Conservation (phyloP, 202 grass and related monocot genomes). For the Carex arenaria region DNA sequence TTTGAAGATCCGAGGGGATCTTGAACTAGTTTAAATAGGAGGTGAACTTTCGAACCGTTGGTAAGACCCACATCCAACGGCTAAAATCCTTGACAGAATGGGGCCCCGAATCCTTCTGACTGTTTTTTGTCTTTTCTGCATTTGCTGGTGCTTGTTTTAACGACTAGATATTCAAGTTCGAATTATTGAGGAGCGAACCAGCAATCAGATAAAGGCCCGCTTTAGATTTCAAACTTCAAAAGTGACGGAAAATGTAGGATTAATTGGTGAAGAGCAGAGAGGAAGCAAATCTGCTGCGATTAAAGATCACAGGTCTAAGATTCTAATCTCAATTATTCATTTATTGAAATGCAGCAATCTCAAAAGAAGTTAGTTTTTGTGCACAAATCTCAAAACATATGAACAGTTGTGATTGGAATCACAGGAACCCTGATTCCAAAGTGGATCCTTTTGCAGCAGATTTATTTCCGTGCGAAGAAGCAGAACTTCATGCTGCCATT, state of each 20-base stretch:
- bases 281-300: too few species aligned
- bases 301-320: too few species aligned
- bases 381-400: too few species aligned
- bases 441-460: too few species aligned
- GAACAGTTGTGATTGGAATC: too few species aligned
- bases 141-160: neutral
- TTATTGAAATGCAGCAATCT: too few species aligned
- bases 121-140: slow-evolving; percentile 4
- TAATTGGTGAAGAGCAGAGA: neutral
- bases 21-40: slow-evolving; percentile 26
- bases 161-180: neutral
- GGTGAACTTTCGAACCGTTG: slow-evolving; percentile 30
- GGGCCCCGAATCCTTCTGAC: neutral
- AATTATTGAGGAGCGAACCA: neutral
- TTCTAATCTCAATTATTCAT: too few species aligned
- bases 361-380: too few species aligned
- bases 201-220: neutral
- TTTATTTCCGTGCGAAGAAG: too few species aligned
- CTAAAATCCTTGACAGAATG: neutral
- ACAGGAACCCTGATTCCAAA: too few species aligned
- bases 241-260: neutral
- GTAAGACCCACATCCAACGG: slow-evolving; percentile 23
- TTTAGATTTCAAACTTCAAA: neutral
- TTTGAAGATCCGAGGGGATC: neutral
- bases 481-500: neutral